Evolutionary conservation across 331 rosid species (phyloP), one percentile per base, ranked within the genome.

Genomic region (Saraca asoca): DNA sequence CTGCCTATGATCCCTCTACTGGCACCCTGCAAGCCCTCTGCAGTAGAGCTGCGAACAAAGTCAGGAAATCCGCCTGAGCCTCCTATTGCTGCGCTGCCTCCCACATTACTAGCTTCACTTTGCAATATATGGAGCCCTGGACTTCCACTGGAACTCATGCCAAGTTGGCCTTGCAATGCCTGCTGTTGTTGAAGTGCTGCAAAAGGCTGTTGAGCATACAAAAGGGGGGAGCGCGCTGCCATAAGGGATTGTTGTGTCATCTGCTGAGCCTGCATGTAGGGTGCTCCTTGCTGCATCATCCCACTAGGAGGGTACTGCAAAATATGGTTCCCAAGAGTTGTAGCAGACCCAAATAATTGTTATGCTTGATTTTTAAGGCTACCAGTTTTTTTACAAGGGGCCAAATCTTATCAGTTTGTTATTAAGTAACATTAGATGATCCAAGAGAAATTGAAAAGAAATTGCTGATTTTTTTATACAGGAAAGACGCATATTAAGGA

Each of bases 241-340:
- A 94, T 86, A 29, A 94, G 96, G 0, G 95, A 86, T 37, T 94
- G 99, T 0, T 75, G 97, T 5, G 95, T 76, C 90, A 93, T 84
- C 79, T 88, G 97, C 64, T 85, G 95, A 68, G 81, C 87, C 81
- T 94, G 99, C 88, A 84, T 75, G 85, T 90, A 90, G 56, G 86
- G 95, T 13, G 77, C 86, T 85, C 92, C 97, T 15, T 85, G 87
- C 61, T 83, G 96, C 88, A 88, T 80, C 3, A 86, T 74, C 52
- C 96, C 89, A 54, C 92, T 53, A 0, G 87, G 45, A 72, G 97
- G 71, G 64, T 88, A 94, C 99, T 94, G 80, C 79, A 3, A 24
- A 77, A 33, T 45, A 41, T 60, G 6, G 7, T 59, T 51, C n/a
- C 62, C 53, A 56, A 11, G 51, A 37, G 11, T 49, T 7, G 42